A percentile compares a stretch with the other conserved stretches of the same genome.
phyloP scores from a whole-genome alignment of 768 basidiomycete species.

The Daedalea quercina region DNA sequence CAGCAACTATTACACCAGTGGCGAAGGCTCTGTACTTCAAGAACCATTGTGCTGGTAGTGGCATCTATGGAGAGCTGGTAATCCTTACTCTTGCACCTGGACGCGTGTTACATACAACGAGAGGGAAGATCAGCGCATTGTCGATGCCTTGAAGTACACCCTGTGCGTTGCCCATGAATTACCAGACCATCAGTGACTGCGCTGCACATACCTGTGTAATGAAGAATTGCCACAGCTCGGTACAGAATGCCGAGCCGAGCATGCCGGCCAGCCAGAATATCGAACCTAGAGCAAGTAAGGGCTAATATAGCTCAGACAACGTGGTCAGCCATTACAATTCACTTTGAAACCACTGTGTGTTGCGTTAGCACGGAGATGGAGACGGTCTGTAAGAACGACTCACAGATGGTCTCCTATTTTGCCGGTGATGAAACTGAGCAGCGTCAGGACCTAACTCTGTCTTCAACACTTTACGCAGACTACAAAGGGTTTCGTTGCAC shows the following conservation, averaged over 20 bases:
- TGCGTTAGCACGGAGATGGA: background rate
- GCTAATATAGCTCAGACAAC: slow-evolving; percentile 6
- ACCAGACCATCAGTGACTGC: background rate
- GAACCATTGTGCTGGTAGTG: slow-evolving; percentile 27
- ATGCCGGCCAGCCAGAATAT: slow-evolving; percentile 20
- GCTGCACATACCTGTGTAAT: slow-evolving; percentile 9
- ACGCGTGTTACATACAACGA: slow-evolving; percentile 8
- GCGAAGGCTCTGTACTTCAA: slow-evolving; percentile 23
- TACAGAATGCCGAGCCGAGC: slow-evolving; percentile 14
- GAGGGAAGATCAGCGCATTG: slow-evolving; percentile 13
- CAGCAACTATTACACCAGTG: slow-evolving; percentile 28
- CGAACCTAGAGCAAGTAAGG: slow-evolving; percentile 13
- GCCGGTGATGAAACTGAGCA: slow-evolving; percentile 13
- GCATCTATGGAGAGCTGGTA: slow-evolving; percentile 4
- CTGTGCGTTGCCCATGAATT: background rate
- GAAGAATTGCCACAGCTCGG: slow-evolving; percentile 19
- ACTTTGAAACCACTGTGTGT: slow-evolving; percentile 13
- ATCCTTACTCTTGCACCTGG: background rate
- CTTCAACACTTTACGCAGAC: background rate
- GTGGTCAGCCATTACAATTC: background rate
- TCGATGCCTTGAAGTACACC: slow-evolving; percentile 14
- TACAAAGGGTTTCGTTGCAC: background rate
- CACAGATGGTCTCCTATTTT: slow-evolving; percentile 18
- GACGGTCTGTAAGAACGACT: slow-evolving; percentile 3
- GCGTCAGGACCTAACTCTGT: slow-evolving; percentile 14